Percentiles rank a stretch among this genome's conserved stretches.
Conservation (phyloP, 2,329 filamentous ascomycete genomes). For the Talaromyces sp. region DNA sequence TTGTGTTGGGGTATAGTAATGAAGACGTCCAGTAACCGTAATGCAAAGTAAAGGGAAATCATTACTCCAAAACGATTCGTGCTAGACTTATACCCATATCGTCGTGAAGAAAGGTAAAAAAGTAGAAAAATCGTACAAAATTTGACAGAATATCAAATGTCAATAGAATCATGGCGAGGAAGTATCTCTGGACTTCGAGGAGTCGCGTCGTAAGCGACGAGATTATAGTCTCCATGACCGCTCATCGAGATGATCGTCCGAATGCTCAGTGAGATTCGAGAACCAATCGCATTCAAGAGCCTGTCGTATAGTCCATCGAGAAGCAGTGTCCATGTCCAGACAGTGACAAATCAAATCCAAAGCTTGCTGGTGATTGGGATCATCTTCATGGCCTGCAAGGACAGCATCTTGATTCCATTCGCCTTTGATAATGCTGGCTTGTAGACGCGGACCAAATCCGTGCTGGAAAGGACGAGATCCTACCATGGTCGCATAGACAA, state of each 20-base stretch:
- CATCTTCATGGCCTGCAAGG: conserved; percentile 39
- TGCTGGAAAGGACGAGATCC: conserved; percentile 62
- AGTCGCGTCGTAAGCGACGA: neutral
- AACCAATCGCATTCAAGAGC: conserved; percentile 57
- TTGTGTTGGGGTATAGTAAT: conserved; percentile 1
- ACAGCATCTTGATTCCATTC: conserved; percentile 56
- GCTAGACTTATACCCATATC: conserved; percentile 1
- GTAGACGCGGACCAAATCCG: conserved; percentile 56
- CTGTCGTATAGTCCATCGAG: conserved; percentile 56
- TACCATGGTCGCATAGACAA: conserved; percentile 59
- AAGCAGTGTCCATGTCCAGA: conserved; percentile 53
- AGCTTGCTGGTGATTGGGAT: conserved; percentile 41
- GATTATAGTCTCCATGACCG: conserved; percentile 36
- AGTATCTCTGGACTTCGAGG: neutral
- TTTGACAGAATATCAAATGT: neutral
- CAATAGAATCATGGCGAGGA: neutral
- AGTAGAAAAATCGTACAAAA: neutral
- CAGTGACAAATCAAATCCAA: conserved; percentile 59
- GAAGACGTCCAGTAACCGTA: neutral
- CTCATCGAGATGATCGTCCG: conserved; percentile 29
- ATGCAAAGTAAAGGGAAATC: conserved; percentile 11
- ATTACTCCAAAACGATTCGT: conserved; percentile 8
- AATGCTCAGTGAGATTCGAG: conserved; percentile 34
- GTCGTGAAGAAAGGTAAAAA: neutral
- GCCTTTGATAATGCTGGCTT: conserved; percentile 57